Base-by-base conservation (phyloP, 2,329 filamentous ascomycete species). In the Microthyrium microscopicum region DNA sequence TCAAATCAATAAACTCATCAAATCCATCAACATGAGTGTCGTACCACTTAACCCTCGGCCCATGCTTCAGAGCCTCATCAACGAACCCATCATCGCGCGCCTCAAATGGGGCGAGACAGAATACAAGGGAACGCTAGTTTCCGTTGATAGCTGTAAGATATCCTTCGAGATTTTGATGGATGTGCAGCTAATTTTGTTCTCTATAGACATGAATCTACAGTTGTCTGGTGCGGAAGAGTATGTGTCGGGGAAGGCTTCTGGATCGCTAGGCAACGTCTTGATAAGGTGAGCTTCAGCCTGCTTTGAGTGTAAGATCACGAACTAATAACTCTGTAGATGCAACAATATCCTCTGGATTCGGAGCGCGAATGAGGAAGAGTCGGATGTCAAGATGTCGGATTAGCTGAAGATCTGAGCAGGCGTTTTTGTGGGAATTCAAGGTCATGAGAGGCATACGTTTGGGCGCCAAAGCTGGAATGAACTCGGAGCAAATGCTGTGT, bases 181-280 rank as follows among this genome's bases (percentile, higher is more conserved):
- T n/a, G n/a, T n/a, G n/a, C n/a, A n/a, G n/a, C n/a, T n/a, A n/a
- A n/a, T n/a, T n/a, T n/a, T n/a, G n/a, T n/a, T n/a, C n/a, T n/a
- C n/a, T n/a, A n/a, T n/a, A n/a, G 98, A 98, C 66, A 95, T 98
- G 87, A 98, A 98, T 64, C 75, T 98, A 42, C 84, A 95, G 61
- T 70, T 98, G 42, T 74, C 76, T 44, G 77, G 78, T 48, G 85
- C 87, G 33, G 81, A 93, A 60, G 89, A 98, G 58, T 94, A 77
- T 59, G 80, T 93, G 50, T 74, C 84, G 52, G 77, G 82, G 45
- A 80, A 91, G 68, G 76, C 73, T 54, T 83, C 78, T 22, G 87
- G 84, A 37, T 72, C 72, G 31, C 61, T 98, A 43, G 89, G 89
- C 5, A 79, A 93, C 58, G 85, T 98, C 29, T 58, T 98, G 48